Evolutionary conservation across 2,329 filamentous ascomycete species (phyloP), one percentile per base, ranked within the genome.

Genomic region (Ramularia collo-cygni): DNA sequence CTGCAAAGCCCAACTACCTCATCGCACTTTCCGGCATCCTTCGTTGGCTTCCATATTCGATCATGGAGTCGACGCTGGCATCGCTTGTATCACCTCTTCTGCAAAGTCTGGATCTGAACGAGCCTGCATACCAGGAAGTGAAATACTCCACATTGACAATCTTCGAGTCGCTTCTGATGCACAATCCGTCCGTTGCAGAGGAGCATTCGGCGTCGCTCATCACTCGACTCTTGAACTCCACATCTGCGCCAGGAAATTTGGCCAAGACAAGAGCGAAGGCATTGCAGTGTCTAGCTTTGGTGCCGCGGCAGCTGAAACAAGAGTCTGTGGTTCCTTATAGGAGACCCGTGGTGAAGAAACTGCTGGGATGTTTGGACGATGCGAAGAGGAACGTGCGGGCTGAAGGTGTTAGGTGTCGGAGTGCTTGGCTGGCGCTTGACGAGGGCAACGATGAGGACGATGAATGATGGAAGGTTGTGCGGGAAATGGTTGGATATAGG

Each of bases 21-120:
- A 70, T 79, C 24, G 79, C 79, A 4, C 66, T 83, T 3, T 74
- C 76, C 3, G 77, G 77, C 1, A 70, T 82, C 10, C 65, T 83
- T 28, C 67, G 70, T 35, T 75, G 74, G 55, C 70, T 81, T 30
- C 72, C 78, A 0, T 76, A 78, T 24, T 63, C 70, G 4, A 68
- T 83, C 30, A 69, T 82, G 9, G 69, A 78, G 52, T 70, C 76
- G 10, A 74, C 79, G 51, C 66, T 82, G 7, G 63, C 67, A 1
- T 70, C 71, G 4, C 64, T 83, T 2, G 64, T 77, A 4, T 75
- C 77, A 0, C 65, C 82, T 1, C 69, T 83, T 13, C 65, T 83
- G 0, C 79, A 83, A 54, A 75, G 70, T 21, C 68, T 83, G 4
- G 79, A 83, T 50, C 47, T 62, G 31, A 39, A 49, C 24, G 48